These are phyloP conservation scores for Porphyrellus sp. DNA, from an alignment of 1,284 basidiomycete genomes.

Conservation along the genomic window DNA sequence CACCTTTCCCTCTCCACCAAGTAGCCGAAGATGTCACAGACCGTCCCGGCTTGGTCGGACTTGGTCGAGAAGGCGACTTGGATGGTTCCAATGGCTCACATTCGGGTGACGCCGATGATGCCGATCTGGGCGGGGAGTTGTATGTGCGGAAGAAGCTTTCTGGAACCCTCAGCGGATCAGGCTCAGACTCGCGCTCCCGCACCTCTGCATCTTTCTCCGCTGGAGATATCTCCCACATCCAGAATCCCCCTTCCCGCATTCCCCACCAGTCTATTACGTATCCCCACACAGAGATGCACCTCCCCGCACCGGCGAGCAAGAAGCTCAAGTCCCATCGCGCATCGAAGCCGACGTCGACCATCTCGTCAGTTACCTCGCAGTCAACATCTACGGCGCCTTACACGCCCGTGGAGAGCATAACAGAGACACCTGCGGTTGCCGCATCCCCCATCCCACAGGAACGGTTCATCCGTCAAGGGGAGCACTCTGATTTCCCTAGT, in stretches of 20 bases:
- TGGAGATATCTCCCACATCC: constrained; percentile 23
- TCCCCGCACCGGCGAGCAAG: constrained; percentile 22
- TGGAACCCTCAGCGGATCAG: constrained; percentile 36
- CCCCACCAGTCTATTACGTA: constrained; percentile 22
- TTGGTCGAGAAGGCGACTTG: neutral
- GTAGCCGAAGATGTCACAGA: neutral
- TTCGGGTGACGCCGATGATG: constrained; percentile 48
- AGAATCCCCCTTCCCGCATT: constrained; percentile 15
- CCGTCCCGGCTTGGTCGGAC: neutral
- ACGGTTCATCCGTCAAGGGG: constrained; percentile 12
- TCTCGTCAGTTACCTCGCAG: constrained; percentile 35
- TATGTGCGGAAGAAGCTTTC: constrained; percentile 44
- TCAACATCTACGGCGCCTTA: constrained; percentile 34
- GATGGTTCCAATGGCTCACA: constrained; percentile 4
- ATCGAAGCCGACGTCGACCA: constrained; percentile 31
- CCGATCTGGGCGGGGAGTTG: constrained; percentile 57
- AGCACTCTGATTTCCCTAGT: constrained; percentile 27
- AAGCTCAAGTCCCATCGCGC: constrained; percentile 20
- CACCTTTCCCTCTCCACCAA: neutral
- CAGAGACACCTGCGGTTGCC: constrained; percentile 26
- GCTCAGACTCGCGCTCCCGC: constrained; percentile 57
- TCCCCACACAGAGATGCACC: constrained; percentile 29
- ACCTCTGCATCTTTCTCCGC: constrained; percentile 51
- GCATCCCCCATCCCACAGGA: constrained; percentile 22
- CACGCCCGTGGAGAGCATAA: constrained; percentile 23